Percentiles rank a stretch among this genome's conserved stretches.
These are phyloP conservation scores for Nicotiana otophora DNA, from an alignment of 257 asterid species.

Conservation along the genomic window DNA sequence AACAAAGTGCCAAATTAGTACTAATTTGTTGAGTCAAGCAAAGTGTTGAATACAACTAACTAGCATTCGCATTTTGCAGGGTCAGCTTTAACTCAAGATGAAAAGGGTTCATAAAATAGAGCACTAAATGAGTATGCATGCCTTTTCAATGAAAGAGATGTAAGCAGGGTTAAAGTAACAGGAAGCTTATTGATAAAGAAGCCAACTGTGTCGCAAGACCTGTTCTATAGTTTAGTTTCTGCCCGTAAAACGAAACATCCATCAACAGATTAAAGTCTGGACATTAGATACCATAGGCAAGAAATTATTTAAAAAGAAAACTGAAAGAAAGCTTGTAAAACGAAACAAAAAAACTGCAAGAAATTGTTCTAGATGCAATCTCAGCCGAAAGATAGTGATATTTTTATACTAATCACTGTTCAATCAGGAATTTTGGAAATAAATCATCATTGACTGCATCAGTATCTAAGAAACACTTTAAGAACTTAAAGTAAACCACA, in stretches of 20 bases:
- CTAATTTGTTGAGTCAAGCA: not conserved
- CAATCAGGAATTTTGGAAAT: slow-evolving; percentile 24
- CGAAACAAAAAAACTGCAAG: not conserved
- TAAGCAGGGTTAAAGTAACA: slow-evolving; percentile 40
- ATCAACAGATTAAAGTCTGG: slow-evolving; percentile 33
- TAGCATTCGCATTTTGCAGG: not conserved
- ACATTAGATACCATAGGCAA: slow-evolving; percentile 52
- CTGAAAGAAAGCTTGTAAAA: not conserved
- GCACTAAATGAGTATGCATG: not conserved
- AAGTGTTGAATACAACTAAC: not conserved
- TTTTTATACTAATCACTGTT: slow-evolving; percentile 37
- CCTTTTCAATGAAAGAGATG: not conserved
- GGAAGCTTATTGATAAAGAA: slow-evolving; percentile 25
- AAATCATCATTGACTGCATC: slow-evolving; percentile 51
- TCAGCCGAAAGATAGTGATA: slow-evolving; percentile 89
- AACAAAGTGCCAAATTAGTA: not conserved
- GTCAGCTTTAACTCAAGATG: not conserved
- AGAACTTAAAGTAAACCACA: not conserved
- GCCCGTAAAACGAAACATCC: slow-evolving; percentile 55
- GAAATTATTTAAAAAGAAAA: no score
- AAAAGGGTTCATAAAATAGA: not conserved
- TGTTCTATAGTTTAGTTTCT: slow-evolving; percentile 32
- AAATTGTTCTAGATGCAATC: slow-evolving; percentile 28
- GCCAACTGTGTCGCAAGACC: slow-evolving; percentile 67
- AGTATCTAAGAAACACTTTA: not conserved